Percentiles rank a stretch among this genome's conserved stretches.
Conservation (phyloP, 208 protist genomes). For the Leishmania guyanensis region DNA sequence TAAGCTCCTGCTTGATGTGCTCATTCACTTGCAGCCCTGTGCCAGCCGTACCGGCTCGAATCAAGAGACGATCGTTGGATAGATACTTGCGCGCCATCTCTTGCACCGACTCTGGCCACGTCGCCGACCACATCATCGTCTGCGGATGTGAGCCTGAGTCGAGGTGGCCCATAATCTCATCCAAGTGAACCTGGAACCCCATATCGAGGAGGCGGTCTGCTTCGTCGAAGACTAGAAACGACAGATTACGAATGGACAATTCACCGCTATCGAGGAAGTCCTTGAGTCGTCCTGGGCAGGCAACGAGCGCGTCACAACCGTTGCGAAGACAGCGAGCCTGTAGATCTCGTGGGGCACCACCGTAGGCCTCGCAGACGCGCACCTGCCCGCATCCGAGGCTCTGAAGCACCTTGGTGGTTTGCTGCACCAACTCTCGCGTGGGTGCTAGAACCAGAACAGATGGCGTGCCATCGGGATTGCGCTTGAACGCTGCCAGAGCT, state of each 20-base stretch:
- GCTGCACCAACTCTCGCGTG: constrained; percentile 97
- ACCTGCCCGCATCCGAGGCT: constrained; percentile 49
- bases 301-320: constrained; percentile 94
- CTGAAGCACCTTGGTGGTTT: constrained; percentile 97
- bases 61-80: constrained; percentile 72
- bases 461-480: constrained; percentile 54
- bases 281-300: constrained; percentile 98
- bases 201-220: constrained; percentile 97
- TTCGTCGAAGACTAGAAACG: constrained; percentile 99
- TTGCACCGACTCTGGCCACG: constrained; percentile 88
- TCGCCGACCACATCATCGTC: constrained; percentile 98
- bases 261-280: constrained; percentile 94
- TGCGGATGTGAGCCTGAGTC: constrained; percentile 72
- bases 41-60: constrained; percentile 86
- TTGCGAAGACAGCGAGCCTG: constrained; percentile 62
- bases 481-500: constrained; percentile 56
- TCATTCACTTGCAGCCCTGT: constrained; percentile 84
- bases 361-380: constrained; percentile 81
- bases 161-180: constrained; percentile 94
- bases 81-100: constrained; percentile 88
- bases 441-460: constrained; percentile 97
- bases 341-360: constrained; percentile 65
- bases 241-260: constrained; percentile 84
- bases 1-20: constrained; percentile 78
- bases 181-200: constrained; percentile 92